Base-by-base conservation (phyloP, 768 basidiomycete genomes). In the Collybia sp. region DNA sequence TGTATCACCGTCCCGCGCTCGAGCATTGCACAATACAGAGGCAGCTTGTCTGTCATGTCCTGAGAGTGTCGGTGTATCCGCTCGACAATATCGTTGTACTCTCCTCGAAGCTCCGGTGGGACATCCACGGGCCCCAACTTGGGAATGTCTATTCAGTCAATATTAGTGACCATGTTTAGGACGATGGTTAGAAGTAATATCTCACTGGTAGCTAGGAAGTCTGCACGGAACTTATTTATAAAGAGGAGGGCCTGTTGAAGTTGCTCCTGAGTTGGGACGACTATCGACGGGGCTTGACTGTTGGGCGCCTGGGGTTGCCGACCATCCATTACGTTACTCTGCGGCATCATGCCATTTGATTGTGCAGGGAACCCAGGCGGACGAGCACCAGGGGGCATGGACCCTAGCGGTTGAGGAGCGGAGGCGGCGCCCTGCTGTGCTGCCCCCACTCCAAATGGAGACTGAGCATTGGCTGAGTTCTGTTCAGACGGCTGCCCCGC, bases 1-100 rank as follows among this genome's bases (percentile, higher is more conserved):
- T 68, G 73, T 42, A 85, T 65, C 37, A 63, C 34, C 0, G 75
- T 76, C 11, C 80, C 77, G 34, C 66, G 66, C 56, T 73, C 76
- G 40, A 78, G 53, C 37, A 80, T 58, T 16, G 70, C 55, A 43
- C 65, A 61, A 50, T 74, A 69, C 63, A 77, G 61, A 2, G 68
- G 67, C 12, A 88, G 61, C 52, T 71, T 79, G 31, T 46, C 38
- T 3, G 86, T 79, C 17, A 83, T 60, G 0, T 84, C 81, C 11
- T 40, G 38, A 34, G 69, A 68, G 42, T 67, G 56, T 42, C 70
- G 76, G 56, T 59, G 59, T 12, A 81, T 55, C 31, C 73, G 68
- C 41, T 83, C 80, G 20, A 86, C 64, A 5, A 74, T 35, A 17
- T 58, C 55, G 43, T 69, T 73, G 52, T 76, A 87, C 44, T 80